Evolutionary conservation across 257 asterid genomes (phyloP).

Genomic region (Nicotiana otophora): DNA sequence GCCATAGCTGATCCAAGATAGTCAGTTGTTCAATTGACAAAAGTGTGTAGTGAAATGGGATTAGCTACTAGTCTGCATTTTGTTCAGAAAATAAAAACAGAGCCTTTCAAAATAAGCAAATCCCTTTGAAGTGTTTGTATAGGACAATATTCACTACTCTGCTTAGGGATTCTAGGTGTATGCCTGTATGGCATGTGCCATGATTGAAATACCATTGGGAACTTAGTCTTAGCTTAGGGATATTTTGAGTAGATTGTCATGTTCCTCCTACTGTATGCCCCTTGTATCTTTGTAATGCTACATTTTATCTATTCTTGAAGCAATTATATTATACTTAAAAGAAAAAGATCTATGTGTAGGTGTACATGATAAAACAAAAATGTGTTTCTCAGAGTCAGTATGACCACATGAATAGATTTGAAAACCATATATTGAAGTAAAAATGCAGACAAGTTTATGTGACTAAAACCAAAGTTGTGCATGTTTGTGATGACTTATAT

Average conservation of each 20-base stretch:
- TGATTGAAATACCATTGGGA: too few species aligned
- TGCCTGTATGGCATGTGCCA: too few species aligned
- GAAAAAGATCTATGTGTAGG: neutral
- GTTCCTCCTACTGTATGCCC: neutral
- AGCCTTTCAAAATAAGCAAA: too few species aligned
- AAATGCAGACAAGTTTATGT: neutral
- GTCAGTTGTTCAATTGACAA: neutral
- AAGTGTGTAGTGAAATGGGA: neutral
- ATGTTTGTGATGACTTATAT: neutral
- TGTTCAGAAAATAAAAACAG: too few species aligned
- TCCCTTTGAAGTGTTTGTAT: too few species aligned
- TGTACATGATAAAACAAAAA: neutral
- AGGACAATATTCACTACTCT: too few species aligned
- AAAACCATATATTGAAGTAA: neutral
- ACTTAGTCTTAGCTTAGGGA: neutral
- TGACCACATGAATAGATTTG: neutral
- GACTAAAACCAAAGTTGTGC: neutral
- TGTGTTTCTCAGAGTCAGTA: neutral
- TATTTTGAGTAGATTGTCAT: neutral
- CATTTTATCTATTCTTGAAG: neutral
- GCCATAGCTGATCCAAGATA: neutral
- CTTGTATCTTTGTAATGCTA: neutral
- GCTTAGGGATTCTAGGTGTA: too few species aligned
- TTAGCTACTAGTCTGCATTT: neutral
- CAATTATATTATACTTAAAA: neutral